Conservation (phyloP, 2,329 filamentous ascomycete species). For the Plectosphaerella sp. region DNA sequence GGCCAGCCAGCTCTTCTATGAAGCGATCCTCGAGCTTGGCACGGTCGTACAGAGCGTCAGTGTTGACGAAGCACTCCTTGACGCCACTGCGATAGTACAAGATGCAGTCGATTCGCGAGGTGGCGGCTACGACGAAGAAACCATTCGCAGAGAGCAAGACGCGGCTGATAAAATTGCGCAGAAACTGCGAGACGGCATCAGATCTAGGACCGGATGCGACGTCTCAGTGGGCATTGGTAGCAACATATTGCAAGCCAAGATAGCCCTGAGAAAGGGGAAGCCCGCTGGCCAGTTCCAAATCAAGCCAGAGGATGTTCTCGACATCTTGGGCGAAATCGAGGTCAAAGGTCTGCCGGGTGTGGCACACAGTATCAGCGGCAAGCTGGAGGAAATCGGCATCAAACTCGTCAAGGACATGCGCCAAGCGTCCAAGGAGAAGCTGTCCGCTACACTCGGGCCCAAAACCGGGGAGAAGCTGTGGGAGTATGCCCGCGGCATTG, state of each 20-base stretch:
- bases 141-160: slow-evolving; percentile 71
- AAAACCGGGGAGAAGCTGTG: slow-evolving; percentile 90
- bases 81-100: slow-evolving; percentile 70
- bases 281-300: slow-evolving; percentile 90
- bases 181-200: slow-evolving; percentile 63
- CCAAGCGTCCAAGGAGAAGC: slow-evolving; percentile 68
- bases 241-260: slow-evolving; percentile 87
- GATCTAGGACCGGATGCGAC: slow-evolving; percentile 71
- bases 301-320: slow-evolving; percentile 72
- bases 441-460: slow-evolving; percentile 72
- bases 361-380: slow-evolving; percentile 83
- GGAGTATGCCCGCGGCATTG: slow-evolving; percentile 87
- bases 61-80: slow-evolving; percentile 89
- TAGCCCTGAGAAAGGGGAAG: slow-evolving; percentile 87
- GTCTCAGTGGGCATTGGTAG: slow-evolving; percentile 90
- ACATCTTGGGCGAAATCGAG: slow-evolving; percentile 71
- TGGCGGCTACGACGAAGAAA: slow-evolving; percentile 59
- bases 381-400: slow-evolving; percentile 82
- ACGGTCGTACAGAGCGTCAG: slow-evolving; percentile 93
- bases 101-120: slow-evolving; percentile 63
- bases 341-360: slow-evolving; percentile 86
- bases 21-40: slow-evolving; percentile 72
- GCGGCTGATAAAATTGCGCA: slow-evolving; percentile 70
- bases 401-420: slow-evolving; percentile 80
- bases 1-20: slow-evolving; percentile 83